These are phyloP conservation scores for Geotrichum cucujoidarum DNA, from an alignment of 1,139 yeast genomes.

Conservation along the genomic window DNA sequence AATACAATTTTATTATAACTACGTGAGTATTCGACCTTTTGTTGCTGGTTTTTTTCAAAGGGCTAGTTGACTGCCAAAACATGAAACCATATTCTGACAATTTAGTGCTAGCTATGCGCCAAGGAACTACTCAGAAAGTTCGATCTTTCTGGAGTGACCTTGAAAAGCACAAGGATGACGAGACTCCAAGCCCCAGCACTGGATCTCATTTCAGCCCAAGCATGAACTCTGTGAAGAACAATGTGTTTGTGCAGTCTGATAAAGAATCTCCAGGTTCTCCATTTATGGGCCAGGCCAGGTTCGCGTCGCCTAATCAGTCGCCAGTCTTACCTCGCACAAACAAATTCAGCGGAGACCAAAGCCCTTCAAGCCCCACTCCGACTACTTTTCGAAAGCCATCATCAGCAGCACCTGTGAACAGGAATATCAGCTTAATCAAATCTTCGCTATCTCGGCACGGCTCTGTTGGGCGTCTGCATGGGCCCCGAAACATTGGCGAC, in stretches of 20 bases:
- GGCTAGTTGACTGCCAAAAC: too few relatives aligned
- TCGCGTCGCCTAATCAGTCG: too few relatives aligned
- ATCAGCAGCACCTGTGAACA: neutral
- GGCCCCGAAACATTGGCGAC: constrained; percentile 30
- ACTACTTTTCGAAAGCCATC: neutral
- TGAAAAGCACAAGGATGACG: constrained; percentile 24
- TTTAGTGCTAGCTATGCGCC: neutral
- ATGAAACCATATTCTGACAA: too few relatives aligned
- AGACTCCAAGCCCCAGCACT: constrained; percentile 18
- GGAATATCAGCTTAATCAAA: constrained; percentile 13
- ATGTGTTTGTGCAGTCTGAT: constrained; percentile 25
- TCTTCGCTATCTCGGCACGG: constrained; percentile 28
- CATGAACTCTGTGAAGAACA: constrained; percentile 20
- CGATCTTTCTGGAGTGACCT: constrained; percentile 33
- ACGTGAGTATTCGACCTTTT: neutral
- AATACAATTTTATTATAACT: neutral
- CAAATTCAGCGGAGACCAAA: too few relatives aligned
- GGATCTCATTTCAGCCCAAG: constrained; percentile 14
- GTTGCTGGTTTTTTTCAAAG: neutral
- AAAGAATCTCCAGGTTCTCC: constrained; percentile 7
- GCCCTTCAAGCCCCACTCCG: neutral
- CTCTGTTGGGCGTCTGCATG: constrained; percentile 31
- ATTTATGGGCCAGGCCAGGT: neutral
- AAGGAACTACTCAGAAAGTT: constrained; percentile 25
- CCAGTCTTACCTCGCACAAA: too few relatives aligned